A percentile compares a stretch with the other conserved stretches of the same genome.
Conservation (phyloP, 257 asterid species). For the Haberlea rhodopensis region DNA sequence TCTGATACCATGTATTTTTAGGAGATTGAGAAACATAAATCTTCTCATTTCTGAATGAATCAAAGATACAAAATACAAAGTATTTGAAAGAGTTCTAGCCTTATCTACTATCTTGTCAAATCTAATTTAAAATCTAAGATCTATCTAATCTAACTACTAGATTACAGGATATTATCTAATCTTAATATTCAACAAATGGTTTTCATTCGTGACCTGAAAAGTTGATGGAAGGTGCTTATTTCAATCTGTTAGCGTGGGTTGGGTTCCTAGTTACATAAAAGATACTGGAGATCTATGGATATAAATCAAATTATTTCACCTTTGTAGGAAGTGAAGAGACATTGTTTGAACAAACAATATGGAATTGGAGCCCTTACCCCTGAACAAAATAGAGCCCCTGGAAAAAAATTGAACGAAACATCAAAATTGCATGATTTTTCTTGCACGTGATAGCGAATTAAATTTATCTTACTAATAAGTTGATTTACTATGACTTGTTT, state of each 20-base stretch:
- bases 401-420: background rate
- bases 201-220: too few species aligned
- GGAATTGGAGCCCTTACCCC: background rate
- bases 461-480: background rate
- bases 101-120: too few species aligned
- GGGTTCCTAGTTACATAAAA: slow-evolving; percentile 4
- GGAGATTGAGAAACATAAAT: too few species aligned
- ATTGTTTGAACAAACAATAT: background rate
- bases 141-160: too few species aligned
- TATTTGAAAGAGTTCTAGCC: too few species aligned
- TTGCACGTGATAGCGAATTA: background rate
- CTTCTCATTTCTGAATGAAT: too few species aligned
- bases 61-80: too few species aligned
- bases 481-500: slow-evolving; percentile 23
- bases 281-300: background rate
- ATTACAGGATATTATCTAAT: too few species aligned
- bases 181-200: too few species aligned
- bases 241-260: slow-evolving; percentile 3
- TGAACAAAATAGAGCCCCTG: background rate
- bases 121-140: too few species aligned
- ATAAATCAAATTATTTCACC: background rate
- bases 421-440: background rate
- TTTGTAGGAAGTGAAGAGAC: background rate
- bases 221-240: background rate
- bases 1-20: too few species aligned